phyloP scores from a whole-genome alignment of 2,329 filamentous ascomycete species.

The Sclerotinia trifoliorum region DNA sequence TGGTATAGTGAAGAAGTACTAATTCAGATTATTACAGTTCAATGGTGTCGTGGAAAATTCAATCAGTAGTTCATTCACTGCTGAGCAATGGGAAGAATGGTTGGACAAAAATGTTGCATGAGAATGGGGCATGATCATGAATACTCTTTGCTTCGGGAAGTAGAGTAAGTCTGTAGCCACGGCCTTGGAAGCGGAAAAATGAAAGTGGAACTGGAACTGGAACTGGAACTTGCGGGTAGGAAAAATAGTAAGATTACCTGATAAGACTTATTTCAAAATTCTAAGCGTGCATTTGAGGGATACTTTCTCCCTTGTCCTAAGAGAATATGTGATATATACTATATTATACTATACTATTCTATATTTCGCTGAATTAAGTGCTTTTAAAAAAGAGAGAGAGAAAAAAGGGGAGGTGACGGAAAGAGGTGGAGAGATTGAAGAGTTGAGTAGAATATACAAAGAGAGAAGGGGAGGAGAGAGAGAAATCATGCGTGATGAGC shows the following conservation, averaged over 20 bases:
- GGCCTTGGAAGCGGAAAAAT: too few relatives aligned
- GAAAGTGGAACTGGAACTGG: too few relatives aligned
- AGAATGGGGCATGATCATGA: not conserved
- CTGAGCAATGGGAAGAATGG: constrained; percentile 74
- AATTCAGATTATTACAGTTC: constrained; percentile 46
- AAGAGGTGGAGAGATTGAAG: too few relatives aligned
- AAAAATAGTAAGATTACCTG: not conserved
- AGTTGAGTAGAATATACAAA: too few relatives aligned
- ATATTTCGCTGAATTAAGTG: too few relatives aligned
- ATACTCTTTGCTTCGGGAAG: not conserved
- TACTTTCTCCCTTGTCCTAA: not conserved
- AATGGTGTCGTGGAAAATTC: constrained; percentile 79
- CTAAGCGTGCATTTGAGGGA: not conserved
- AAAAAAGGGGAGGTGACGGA: too few relatives aligned
- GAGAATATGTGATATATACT: not conserved
- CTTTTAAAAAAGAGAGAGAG: too few relatives aligned
- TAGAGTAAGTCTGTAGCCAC: not conserved
- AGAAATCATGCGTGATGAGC: too few relatives aligned
- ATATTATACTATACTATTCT: too few relatives aligned
- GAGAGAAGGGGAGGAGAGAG: too few relatives aligned
- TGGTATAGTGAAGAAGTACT: not conserved
- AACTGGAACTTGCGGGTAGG: not conserved
- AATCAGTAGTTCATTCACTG: constrained; percentile 75
- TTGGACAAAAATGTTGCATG: constrained; percentile 19
- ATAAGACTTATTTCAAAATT: not conserved